Conservation (phyloP, 2,329 filamentous ascomycete genomes). For the Pseudocercospora macadamiae region DNA sequence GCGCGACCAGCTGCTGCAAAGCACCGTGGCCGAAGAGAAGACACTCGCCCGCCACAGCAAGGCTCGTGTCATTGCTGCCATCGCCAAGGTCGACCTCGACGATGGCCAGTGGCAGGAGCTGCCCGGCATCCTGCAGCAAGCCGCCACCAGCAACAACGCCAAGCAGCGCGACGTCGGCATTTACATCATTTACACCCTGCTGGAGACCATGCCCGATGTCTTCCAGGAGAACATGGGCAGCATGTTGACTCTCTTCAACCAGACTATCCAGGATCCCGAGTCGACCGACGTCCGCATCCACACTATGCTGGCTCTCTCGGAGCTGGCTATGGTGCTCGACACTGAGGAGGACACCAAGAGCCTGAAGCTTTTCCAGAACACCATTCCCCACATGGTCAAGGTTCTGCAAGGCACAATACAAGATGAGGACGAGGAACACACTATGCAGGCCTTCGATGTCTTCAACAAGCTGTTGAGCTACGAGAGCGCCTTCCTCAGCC, state of each 20-base stretch:
- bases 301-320: slow-evolving; percentile 86
- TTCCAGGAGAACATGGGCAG: slow-evolving; percentile 80
- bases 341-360: slow-evolving; percentile 79
- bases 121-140: slow-evolving; percentile 75
- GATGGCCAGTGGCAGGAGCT: slow-evolving; percentile 85
- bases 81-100: slow-evolving; percentile 83
- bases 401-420: slow-evolving; percentile 85
- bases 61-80: slow-evolving; percentile 82
- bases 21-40: slow-evolving; percentile 77
- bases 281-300: slow-evolving; percentile 93
- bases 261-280: slow-evolving; percentile 86
- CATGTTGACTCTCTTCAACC: slow-evolving; percentile 80
- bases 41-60: slow-evolving; percentile 80
- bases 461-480: slow-evolving; percentile 94
- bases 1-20: slow-evolving; percentile 80
- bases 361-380: slow-evolving; percentile 73
- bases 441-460: slow-evolving; percentile 90
- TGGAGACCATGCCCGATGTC: slow-evolving; percentile 83
- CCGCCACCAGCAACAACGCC: slow-evolving; percentile 73
- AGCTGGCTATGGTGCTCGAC: slow-evolving; percentile 84
- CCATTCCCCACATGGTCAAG: slow-evolving; percentile 84
- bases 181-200: slow-evolving; percentile 88
- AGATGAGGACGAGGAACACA: slow-evolving; percentile 74
- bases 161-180: slow-evolving; percentile 86
- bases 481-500: slow-evolving; percentile 79